Evolutionary conservation across 192 early-diverging fungal species (phyloP).

Genomic region (Coemansia sp.): DNA sequence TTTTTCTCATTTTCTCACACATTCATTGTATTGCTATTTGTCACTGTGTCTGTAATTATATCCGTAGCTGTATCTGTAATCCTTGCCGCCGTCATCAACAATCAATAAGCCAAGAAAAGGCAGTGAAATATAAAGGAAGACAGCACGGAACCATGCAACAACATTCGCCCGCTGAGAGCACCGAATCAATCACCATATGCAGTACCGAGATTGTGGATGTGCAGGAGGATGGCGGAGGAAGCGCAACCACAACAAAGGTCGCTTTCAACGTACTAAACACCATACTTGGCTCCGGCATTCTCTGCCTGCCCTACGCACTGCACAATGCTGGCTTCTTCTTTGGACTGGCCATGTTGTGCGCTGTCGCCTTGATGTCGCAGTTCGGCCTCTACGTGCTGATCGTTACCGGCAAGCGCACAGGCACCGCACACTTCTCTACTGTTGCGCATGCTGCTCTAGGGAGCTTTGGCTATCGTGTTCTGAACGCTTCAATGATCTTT

Average conservation of each 20-base stretch:
- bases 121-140: background rate
- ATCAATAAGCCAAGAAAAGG: background rate
- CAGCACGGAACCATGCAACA: background rate
- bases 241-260: constrained; percentile 17
- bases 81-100: background rate
- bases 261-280: constrained; percentile 67
- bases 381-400: constrained; percentile 61
- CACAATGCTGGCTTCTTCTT: constrained; percentile 59
- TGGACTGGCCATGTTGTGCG: constrained; percentile 56
- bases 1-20: background rate
- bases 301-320: constrained; percentile 65
- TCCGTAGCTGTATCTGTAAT: too few species aligned
- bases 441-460: constrained; percentile 59
- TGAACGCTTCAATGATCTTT: constrained; percentile 61
- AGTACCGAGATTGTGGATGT: background rate
- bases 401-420: constrained; percentile 53
- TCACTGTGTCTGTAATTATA: too few species aligned
- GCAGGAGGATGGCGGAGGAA: background rate
- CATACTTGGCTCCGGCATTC: constrained; percentile 65
- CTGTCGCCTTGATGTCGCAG: constrained; percentile 56
- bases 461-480: constrained; percentile 54
- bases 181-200: background rate
- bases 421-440: constrained; percentile 58
- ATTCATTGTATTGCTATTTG: background rate
- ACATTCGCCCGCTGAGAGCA: background rate